Evolutionary conservation across 768 basidiomycete genomes (phyloP), one percentile per base, ranked within the genome.

Genomic region (Leccinum imitatum): DNA sequence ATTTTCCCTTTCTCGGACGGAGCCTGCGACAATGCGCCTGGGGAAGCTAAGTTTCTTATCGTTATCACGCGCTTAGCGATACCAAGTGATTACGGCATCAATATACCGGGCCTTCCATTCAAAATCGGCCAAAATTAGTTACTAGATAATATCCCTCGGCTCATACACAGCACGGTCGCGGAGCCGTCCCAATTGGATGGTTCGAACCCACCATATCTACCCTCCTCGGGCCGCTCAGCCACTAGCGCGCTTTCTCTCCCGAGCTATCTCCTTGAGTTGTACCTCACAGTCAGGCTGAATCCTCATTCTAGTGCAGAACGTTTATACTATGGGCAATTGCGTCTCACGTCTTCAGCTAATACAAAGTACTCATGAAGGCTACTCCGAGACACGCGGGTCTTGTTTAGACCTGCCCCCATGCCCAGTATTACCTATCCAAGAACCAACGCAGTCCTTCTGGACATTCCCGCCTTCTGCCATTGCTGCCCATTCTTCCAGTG

Each of bases 371-470:
- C n/a, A 14, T 8, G 55, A 54, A 35, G 31, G 6, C 50, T 17
- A 47, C 25, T 19, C 54, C 37, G 56, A 69, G 50, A 62, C 63
- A 51, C 8, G 17, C 25, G 44, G 4, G 23, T 6, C 30, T 47
- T 0, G 37, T 47, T 46, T 30, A 33, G 55, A 53, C 10, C 44
- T 25, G 17, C 41, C 44, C 27, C 15, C 60, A 3, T 63, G 57
- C 17, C 75, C 41, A 1, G 83, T 82, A 0, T 68, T 90, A 10
- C 90, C 90, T 13, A 72, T 81, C 2, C 67, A 75, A 2, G 77
- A 82, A 59, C 82, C 87, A 3, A 83, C 83, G 0, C 67, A 72
- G 15, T 79, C 90, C 1, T 90, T 86, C 67, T 92, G 90, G 90
- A 80, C 80, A 8, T 66, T 78, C 9, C 87, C 87, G 2, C 74